Percentiles rank a stretch among this genome's conserved stretches.
Evolutionary conservation across 2,329 filamentous ascomycete species (phyloP).

Genomic region (Aspergillus hiratsukae): DNA sequence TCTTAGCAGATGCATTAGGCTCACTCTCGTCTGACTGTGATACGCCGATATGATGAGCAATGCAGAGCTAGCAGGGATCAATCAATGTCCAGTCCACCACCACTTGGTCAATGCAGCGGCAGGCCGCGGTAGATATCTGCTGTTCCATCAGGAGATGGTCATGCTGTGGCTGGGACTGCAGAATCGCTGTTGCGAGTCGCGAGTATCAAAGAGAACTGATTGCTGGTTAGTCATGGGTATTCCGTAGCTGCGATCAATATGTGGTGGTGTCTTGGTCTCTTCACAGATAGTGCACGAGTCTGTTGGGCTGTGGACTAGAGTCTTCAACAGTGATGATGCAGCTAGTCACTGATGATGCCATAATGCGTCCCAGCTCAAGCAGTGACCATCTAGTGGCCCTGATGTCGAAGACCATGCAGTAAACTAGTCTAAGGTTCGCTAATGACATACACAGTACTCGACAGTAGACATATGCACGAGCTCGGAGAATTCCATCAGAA

Average conservation of each 20-base stretch:
- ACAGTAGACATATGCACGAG: background rate
- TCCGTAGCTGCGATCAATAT: background rate
- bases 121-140: background rate
- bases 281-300: background rate
- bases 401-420: background rate
- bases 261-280: too few relatives aligned
- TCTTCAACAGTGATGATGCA: background rate
- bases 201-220: background rate
- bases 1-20: background rate
- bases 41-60: background rate
- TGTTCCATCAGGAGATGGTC: background rate
- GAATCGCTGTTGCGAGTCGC: background rate
- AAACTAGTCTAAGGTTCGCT: background rate
- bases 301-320: too few relatives aligned
- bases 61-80: background rate
- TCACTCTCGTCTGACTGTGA: background rate
- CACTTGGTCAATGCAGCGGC: background rate
- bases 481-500: background rate
- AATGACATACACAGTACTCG: background rate
- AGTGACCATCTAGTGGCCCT: background rate
- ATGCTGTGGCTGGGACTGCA: background rate
- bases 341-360: background rate
- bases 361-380: background rate
- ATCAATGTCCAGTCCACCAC: background rate
- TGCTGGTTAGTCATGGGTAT: too few relatives aligned